phyloP scores from a whole-genome alignment of 2,329 filamentous ascomycete genomes.

The Dichotomopilus funicola region DNA sequence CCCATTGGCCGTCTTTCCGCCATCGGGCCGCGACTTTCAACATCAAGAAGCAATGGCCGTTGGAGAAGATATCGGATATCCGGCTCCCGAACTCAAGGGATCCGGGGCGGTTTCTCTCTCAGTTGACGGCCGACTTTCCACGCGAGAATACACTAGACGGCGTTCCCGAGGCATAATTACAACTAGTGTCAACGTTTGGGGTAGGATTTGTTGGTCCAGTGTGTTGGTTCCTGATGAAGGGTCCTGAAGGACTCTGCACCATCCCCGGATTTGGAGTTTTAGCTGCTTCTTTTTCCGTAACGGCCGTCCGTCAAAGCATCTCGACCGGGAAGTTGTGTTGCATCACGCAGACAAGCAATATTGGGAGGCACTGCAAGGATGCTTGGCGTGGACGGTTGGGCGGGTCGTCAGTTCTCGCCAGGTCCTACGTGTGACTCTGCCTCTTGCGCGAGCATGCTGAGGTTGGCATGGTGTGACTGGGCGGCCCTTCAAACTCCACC shows the following conservation, averaged over 20 bases:
- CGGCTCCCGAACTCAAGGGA: too few relatives aligned
- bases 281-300: background rate
- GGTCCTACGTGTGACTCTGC: constrained; percentile 6
- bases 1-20: too few relatives aligned
- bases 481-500: background rate
- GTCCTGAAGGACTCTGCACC: constrained; percentile 5
- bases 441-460: background rate
- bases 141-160: background rate
- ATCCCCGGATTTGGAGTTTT: background rate
- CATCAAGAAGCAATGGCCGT: too few relatives aligned
- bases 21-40: too few relatives aligned
- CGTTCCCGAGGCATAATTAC: too few relatives aligned
- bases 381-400: too few relatives aligned
- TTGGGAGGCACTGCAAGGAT: background rate
- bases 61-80: too few relatives aligned
- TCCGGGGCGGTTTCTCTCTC: background rate
- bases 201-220: background rate
- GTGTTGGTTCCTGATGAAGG: constrained; percentile 2
- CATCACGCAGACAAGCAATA: constrained; percentile 2
- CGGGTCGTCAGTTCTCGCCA: constrained; percentile 5
- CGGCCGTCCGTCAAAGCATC: background rate
- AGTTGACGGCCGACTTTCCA: background rate
- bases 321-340: constrained; percentile 7
- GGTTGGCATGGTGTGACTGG: background rate
- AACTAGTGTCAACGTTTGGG: background rate